phyloP scores from a whole-genome alignment of 345 rosid genomes.

The Populus euphratica region DNA sequence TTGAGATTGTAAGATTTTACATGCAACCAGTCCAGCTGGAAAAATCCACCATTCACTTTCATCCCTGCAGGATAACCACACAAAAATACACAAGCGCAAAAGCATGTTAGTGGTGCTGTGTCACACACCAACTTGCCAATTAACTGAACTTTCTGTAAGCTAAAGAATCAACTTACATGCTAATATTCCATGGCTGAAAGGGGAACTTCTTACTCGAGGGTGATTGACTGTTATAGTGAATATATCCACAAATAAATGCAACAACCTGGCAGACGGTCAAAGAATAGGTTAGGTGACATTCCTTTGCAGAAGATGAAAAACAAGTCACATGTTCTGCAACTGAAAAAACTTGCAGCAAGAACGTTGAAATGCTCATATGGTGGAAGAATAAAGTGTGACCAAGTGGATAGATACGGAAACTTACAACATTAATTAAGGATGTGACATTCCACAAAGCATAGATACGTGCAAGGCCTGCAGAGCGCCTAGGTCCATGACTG shows the following conservation, averaged over 20 bases:
- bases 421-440: slow-evolving; percentile 86
- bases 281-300: background rate
- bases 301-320: background rate
- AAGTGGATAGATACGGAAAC: slow-evolving; percentile 24
- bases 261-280: slow-evolving; percentile 51
- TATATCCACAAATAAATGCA: slow-evolving; percentile 86
- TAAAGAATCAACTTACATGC: slow-evolving; percentile 62
- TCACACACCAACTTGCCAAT: background rate
- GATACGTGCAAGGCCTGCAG: slow-evolving; percentile 92
- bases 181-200: slow-evolving; percentile 94
- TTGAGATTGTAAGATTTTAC: slow-evolving; percentile 86
- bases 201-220: slow-evolving; percentile 60
- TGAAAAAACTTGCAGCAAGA: background rate
- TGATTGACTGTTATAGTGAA: slow-evolving; percentile 64
- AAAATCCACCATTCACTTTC: slow-evolving; percentile 99
- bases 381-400: background rate
- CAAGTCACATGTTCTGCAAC: background rate
- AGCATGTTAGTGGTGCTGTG: slow-evolving; percentile 1
- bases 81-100: background rate
- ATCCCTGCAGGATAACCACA: slow-evolving; percentile 62
- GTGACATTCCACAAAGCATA: slow-evolving; percentile 92
- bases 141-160: background rate
- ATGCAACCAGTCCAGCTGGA: slow-evolving; percentile 82
- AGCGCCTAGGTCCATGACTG: slow-evolving; percentile 96
- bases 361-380: background rate